Evolutionary conservation across 148 eudicot genomes (phyloP).

Genomic region (Rhododendron henanense): DNA sequence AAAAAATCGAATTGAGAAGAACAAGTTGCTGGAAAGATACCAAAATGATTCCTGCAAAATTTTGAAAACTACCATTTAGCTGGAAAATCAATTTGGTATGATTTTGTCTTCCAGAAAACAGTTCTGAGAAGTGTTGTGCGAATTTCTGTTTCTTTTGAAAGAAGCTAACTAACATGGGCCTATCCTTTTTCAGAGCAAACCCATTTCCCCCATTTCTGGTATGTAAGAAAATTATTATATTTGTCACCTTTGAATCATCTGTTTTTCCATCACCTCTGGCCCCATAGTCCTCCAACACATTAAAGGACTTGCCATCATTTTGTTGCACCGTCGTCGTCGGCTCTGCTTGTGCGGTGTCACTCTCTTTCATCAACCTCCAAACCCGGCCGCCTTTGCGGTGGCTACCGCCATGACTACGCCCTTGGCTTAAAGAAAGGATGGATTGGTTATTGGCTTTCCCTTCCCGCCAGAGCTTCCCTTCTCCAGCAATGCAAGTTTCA

Average conservation of each 20-base stretch:
- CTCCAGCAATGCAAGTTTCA: constrained; percentile 13
- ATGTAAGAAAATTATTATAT: background rate
- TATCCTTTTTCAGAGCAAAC: background rate
- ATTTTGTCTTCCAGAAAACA: background rate
- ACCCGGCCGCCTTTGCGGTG: background rate
- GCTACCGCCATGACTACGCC: background rate
- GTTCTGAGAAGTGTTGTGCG: background rate
- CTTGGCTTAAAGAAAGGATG: background rate
- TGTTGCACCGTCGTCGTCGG: background rate
- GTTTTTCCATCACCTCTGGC: constrained; percentile 38
- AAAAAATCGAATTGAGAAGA: background rate
- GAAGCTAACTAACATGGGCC: background rate
- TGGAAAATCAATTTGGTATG: background rate
- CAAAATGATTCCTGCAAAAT: background rate
- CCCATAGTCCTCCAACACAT: constrained; percentile 25
- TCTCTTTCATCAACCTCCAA: constrained; percentile 13
- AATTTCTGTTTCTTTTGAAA: background rate
- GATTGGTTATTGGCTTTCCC: background rate
- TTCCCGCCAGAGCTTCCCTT: constrained; percentile 8
- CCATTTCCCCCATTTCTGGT: background rate
- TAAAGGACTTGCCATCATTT: constrained; percentile 11
- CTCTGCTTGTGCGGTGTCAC: background rate
- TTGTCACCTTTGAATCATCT: constrained; percentile 34
- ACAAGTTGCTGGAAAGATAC: background rate
- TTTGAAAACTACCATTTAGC: background rate